A percentile compares a stretch with the other conserved stretches of the same genome.
phyloP scores from a whole-genome alignment of 2,329 filamentous ascomycete species.

The Shiraia sp. region DNA sequence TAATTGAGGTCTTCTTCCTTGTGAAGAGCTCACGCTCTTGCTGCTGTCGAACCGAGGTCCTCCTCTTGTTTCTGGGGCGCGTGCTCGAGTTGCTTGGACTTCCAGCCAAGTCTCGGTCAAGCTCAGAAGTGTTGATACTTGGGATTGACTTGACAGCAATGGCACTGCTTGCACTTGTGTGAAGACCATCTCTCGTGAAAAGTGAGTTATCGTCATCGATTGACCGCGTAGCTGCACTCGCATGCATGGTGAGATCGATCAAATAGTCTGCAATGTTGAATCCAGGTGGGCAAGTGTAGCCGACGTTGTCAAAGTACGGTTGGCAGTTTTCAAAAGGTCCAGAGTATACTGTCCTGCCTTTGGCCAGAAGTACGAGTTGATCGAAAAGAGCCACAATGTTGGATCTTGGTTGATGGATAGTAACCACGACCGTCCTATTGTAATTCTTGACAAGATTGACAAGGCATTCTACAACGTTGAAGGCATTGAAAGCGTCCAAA shows the following conservation, averaged over 20 bases:
- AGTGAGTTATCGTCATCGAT: slow-evolving; percentile 61
- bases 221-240: slow-evolving; percentile 62
- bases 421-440: slow-evolving; percentile 96
- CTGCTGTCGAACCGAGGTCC: slow-evolving; percentile 78
- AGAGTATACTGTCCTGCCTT: slow-evolving; percentile 89
- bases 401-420: slow-evolving; percentile 95
- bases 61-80: slow-evolving; percentile 70
- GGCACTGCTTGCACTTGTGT: slow-evolving; percentile 82
- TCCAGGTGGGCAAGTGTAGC: slow-evolving; percentile 89
- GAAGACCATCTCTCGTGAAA: slow-evolving; percentile 65
- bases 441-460: slow-evolving; percentile 95
- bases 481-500: slow-evolving; percentile 94
- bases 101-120: slow-evolving; percentile 63
- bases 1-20: slow-evolving; percentile 67
- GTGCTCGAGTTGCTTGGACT: slow-evolving; percentile 64
- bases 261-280: slow-evolving; percentile 99
- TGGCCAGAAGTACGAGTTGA: slow-evolving; percentile 85
- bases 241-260: slow-evolving; percentile 97
- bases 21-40: slow-evolving; percentile 93
- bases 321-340: slow-evolving; percentile 89
- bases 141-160: slow-evolving; percentile 88
- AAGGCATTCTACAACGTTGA: slow-evolving; percentile 95
- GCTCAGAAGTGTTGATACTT: slow-evolving; percentile 76
- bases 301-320: slow-evolving; percentile 86
- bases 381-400: slow-evolving; percentile 99